Evolutionary conservation across 495 filamentous ascomycete genomes (phyloP).

Genomic region (Delitschia confertaspora): DNA sequence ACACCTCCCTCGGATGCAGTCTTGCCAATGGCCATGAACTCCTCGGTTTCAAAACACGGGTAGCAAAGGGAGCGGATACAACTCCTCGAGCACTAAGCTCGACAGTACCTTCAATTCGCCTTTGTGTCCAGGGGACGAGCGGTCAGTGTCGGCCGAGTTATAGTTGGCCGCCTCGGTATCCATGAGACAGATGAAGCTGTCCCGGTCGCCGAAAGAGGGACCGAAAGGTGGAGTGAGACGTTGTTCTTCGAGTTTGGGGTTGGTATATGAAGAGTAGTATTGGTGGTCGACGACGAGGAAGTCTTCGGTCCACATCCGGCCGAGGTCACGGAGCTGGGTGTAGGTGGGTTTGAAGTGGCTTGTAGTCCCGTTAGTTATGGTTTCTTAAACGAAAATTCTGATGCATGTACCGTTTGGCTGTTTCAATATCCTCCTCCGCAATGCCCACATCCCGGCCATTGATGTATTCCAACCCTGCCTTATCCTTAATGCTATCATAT

Average conservation of each 20-base stretch:
- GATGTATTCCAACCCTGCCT: slow-evolving; percentile 2
- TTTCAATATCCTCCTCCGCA: slow-evolving; percentile 8
- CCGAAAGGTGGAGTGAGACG: background rate
- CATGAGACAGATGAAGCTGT: slow-evolving; percentile 5
- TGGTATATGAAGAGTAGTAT: slow-evolving; percentile 2
- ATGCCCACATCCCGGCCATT: slow-evolving; percentile 6
- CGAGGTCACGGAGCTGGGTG: background rate
- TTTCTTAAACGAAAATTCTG: too few species aligned
- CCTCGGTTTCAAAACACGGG: background rate
- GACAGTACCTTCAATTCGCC: slow-evolving; percentile 2
- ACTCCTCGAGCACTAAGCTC: slow-evolving; percentile 11
- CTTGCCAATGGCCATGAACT: slow-evolving; percentile 12
- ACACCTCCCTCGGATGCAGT: too few species aligned
- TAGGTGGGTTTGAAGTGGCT: slow-evolving; percentile 9
- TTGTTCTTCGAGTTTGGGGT: background rate
- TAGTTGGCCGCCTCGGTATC: background rate
- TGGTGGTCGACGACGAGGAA: slow-evolving; percentile 11
- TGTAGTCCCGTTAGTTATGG: too few species aligned
- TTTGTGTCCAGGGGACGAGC: slow-evolving; percentile 1
- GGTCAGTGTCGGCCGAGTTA: background rate
- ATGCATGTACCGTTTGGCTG: slow-evolving; percentile 8
- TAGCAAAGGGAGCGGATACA: slow-evolving; percentile 9
- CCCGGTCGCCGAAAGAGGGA: slow-evolving; percentile 4
- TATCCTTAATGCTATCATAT: slow-evolving; percentile 1
- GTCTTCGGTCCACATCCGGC: slow-evolving; percentile 7